A percentile compares a stretch with the other conserved stretches of the same genome.
Evolutionary conservation across 2,329 filamentous ascomycete species (phyloP).

Genomic region (Cladophialophora exuberans): DNA sequence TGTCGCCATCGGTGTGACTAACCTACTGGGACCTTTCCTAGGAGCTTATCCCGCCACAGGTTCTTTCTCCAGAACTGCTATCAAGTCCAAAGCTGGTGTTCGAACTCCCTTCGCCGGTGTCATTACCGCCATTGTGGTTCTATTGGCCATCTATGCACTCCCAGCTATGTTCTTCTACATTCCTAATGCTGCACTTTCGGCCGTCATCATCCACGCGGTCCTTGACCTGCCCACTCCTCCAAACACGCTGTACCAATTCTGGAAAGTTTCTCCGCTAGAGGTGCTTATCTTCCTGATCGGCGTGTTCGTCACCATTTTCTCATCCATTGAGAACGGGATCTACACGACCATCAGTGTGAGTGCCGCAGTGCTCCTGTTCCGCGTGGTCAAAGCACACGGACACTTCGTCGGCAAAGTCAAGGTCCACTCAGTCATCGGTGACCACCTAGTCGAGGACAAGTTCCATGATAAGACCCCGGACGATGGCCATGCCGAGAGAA

Average conservation of each 20-base stretch:
- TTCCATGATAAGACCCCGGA: slow-evolving; percentile 40
- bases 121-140: slow-evolving; percentile 81
- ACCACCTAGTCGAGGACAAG: slow-evolving; percentile 70
- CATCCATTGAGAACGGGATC: slow-evolving; percentile 86
- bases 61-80: slow-evolving; percentile 93
- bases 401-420: slow-evolving; percentile 81
- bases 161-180: slow-evolving; percentile 94
- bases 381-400: slow-evolving; percentile 79
- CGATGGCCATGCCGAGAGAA: slow-evolving; percentile 53
- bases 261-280: slow-evolving; percentile 88
- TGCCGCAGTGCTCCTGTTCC: slow-evolving; percentile 76
- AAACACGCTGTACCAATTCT: slow-evolving; percentile 92
- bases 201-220: slow-evolving; percentile 94
- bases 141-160: slow-evolving; percentile 87
- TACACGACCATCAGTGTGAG: slow-evolving; percentile 83
- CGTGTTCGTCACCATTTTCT: slow-evolving; percentile 87
- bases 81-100: slow-evolving; percentile 96
- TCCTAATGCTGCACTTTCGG: slow-evolving; percentile 76
- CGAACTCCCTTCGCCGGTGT: slow-evolving; percentile 88
- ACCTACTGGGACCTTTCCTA: slow-evolving; percentile 87
- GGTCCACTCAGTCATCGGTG: slow-evolving; percentile 80
- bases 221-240: slow-evolving; percentile 89
- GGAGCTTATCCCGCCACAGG: slow-evolving; percentile 92
- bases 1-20: slow-evolving; percentile 89
- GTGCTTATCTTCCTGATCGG: slow-evolving; percentile 91